phyloP scores from a whole-genome alignment of 306 rosid genomes.

The Malus domestica region ASM211411v1 NC_041798.1:31097501-31098000 shows the following conservation, averaged over 20 bases:
- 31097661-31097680: slow-evolving; percentile 95
- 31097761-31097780: not conserved
- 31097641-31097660: slow-evolving; percentile 89
- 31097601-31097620: not conserved
- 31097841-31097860: not conserved
- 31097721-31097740: not conserved
- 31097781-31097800: not conserved
- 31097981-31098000: slow-evolving; percentile 90
- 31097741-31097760: not conserved
- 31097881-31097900: not conserved
- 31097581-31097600: not conserved
- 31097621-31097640: not conserved
- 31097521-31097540: slow-evolving; percentile 83
- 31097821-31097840: not conserved
- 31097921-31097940: slow-evolving; percentile 45
- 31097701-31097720: slow-evolving; percentile 47
- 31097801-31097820: not conserved
- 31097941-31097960: slow-evolving; percentile 97
- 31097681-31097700: slow-evolving; percentile 78
- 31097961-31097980: slow-evolving; percentile 93
- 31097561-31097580: not conserved
- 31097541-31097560: not conserved
- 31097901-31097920: not conserved
- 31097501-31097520: slow-evolving; percentile 98
- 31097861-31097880: not conserved